Base-by-base conservation (phyloP, 2,329 filamentous ascomycete species). In the Fusarium tupiense region DNA sequence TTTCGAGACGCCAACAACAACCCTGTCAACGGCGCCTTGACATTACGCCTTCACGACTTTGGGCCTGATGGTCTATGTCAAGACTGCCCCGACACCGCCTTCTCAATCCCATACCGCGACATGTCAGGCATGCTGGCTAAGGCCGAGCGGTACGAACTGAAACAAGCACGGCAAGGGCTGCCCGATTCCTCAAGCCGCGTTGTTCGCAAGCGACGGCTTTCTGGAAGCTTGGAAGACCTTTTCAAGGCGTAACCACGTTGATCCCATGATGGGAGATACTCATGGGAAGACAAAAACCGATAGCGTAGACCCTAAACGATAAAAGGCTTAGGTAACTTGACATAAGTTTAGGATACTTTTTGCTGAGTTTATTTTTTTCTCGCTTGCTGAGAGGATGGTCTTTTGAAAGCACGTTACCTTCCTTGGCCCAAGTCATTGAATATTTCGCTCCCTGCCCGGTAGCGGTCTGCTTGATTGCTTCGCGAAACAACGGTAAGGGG, bases 1-100 rank as follows among this genome's bases (percentile, higher is more conserved):
- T 44, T 17, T 19, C n/a, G n/a, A 24, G 41, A 44, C 10, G n/a
- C n/a, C 6, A 5, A 24, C 6, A 44, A 17, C 6, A 44, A 24
- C 6, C n/a, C 41, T 1, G 4, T 44, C 0, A 1, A 24, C n/a
- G 10, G 41, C 0, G 0, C 6, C n/a, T 24, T 44, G 16, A 17
- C 9, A 8, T 7, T 44, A 8, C 2, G 1, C 6, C n/a, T 44
- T 24, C n/a, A 44, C 0, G 41, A 44, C n/a, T 44, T 44, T 44
- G 16, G 6, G 2, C 41, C n/a, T 19, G 16, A 44, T 16, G 0
- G 5, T 44, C 6, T 44, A 19, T 44, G 16, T 4, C 16, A 24
- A 12, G n/a, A 1, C 2, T 44, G 16, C 16, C n/a, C n/a, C 16
- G 19, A 44, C 16, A 44, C 2, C 10, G 1, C n/a, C 6, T 24